Base-by-base conservation (phyloP, 2,329 filamentous ascomycete genomes). In the Neofusicoccum laricinum region DNA sequence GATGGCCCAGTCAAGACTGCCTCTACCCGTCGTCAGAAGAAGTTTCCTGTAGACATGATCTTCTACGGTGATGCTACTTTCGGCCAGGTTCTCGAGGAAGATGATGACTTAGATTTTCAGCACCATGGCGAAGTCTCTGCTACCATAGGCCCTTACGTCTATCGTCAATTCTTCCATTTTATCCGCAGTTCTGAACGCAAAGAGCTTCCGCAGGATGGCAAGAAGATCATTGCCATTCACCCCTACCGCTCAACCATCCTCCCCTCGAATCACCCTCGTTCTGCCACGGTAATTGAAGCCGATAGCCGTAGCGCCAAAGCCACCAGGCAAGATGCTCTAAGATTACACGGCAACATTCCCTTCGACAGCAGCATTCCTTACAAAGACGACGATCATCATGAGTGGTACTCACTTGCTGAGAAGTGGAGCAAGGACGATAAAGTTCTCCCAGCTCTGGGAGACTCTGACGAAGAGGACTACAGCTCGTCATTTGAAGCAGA, bases 371-470 rank as follows among this genome's bases (percentile, higher is more conserved):
- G 68, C 40, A 63, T 73, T 4, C 65, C 70, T 14, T 50, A 69
- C 4, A 74, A 72, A 25, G 66, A 68, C 17, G 63, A 68, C 43
- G 67, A 65, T 7, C 14, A 6, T 36, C 64, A 66, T 10, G 66
- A 67, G 2, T 74, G 67, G 65, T 67, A 70, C 21, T 70, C 84
- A 6, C n/a, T 53, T 7, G 67, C 78, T 15, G 81, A 80, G 65
- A 82, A 83, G 63, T 76, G 74, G 55, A 15, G 71, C 7, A 76
- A 75, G 32, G 75, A 25, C 12, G 74, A 82, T 55, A 73, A 82
- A 21, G 68, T 79, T 10, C 74, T 85, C 6, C 84, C 85, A 17
- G 21, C 78, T 0, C 85, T 83, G 69, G 85, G 85, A 4, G 84
- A 89, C 3, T 88, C 86, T 1, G 78, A 76, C 1, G 78, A 80